phyloP scores from a whole-genome alignment of 257 asterid species.

The Hygrophila difformis region DNA sequence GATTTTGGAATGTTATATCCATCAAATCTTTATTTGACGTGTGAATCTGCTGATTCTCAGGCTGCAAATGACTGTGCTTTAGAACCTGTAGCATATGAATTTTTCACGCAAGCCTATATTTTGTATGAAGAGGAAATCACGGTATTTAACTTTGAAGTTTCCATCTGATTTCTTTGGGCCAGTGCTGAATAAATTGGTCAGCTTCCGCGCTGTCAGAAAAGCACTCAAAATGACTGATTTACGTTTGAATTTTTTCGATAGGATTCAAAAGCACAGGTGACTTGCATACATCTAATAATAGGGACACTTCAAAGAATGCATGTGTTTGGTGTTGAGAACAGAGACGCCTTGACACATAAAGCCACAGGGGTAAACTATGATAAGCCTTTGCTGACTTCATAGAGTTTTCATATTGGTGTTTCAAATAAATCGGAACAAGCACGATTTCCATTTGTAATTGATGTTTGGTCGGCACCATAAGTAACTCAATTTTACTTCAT shows the following conservation, averaged over 20 bases:
- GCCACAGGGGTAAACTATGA: slow-evolving; percentile 82
- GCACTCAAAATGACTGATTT: too few species aligned
- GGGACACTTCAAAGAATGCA: slow-evolving; percentile 99
- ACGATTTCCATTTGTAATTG: background rate
- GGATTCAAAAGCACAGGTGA: slow-evolving; percentile 97
- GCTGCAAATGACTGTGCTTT: slow-evolving; percentile 93
- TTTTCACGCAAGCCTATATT: slow-evolving; percentile 95
- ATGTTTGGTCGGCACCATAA: background rate
- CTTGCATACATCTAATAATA: slow-evolving; percentile 74
- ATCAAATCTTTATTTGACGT: slow-evolving; percentile 16
- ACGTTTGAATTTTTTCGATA: slow-evolving; percentile 26
- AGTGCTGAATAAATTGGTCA: too few species aligned
- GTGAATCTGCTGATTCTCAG: slow-evolving; percentile 40
- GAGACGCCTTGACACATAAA: slow-evolving; percentile 97
- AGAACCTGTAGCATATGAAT: slow-evolving; percentile 98
- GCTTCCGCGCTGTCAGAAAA: too few species aligned
- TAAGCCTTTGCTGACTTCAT: slow-evolving; percentile 17
- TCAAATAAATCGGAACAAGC: too few species aligned
- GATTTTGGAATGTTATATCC: slow-evolving; percentile 9
- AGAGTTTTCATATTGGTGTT: background rate
- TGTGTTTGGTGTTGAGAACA: slow-evolving; percentile 85
- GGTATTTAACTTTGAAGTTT: slow-evolving; percentile 38
- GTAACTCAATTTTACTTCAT: slow-evolving; percentile 12
- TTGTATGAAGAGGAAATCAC: slow-evolving; percentile 95
- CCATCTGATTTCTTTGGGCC: too few species aligned